A percentile compares a stretch with the other conserved stretches of the same genome.
These are phyloP conservation scores for Dactylonectria estremocensis DNA, from an alignment of 2,329 filamentous ascomycete genomes.

Conservation along the genomic window DNA sequence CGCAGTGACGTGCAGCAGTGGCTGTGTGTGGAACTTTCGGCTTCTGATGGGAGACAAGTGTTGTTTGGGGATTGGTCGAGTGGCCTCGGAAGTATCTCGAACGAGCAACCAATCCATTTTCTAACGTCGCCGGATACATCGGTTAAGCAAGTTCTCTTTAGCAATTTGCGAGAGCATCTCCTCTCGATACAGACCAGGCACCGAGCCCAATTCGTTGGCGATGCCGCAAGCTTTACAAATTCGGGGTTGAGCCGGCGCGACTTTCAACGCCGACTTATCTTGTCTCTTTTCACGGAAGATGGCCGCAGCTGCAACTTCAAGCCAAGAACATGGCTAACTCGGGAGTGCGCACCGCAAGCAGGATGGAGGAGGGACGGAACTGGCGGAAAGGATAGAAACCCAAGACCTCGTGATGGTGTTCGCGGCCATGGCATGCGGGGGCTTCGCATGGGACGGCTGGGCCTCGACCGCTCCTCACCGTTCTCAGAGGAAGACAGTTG, in stretches of 20 bases:
- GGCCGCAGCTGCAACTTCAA: not conserved
- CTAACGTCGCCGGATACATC: not conserved
- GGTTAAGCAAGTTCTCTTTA: not conserved
- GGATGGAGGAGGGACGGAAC: constrained; percentile 4
- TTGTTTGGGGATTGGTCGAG: not conserved
- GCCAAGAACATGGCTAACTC: not conserved
- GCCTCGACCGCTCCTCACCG: constrained; percentile 11
- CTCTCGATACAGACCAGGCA: not conserved
- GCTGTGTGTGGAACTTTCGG: not conserved
- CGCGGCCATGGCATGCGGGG: not conserved
- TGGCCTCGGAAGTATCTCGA: not conserved
- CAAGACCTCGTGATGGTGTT: constrained; percentile 6
- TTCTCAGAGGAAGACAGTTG: not conserved
- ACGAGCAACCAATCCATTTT: not conserved
- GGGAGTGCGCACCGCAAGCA: constrained; percentile 23
- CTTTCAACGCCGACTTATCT: not conserved
- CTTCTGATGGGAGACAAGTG: not conserved
- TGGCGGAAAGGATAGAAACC: constrained; percentile 4
- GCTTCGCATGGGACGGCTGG: not conserved
- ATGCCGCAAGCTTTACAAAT: not conserved
- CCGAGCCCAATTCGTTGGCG: not conserved
- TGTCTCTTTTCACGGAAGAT: not conserved
- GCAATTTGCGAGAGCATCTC: not conserved
- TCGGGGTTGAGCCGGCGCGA: not conserved
- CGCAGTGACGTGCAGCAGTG: not conserved